Evolutionary conservation across 1,139 yeast species (phyloP).

Genomic region (Hyphopichia burtonii): DNA sequence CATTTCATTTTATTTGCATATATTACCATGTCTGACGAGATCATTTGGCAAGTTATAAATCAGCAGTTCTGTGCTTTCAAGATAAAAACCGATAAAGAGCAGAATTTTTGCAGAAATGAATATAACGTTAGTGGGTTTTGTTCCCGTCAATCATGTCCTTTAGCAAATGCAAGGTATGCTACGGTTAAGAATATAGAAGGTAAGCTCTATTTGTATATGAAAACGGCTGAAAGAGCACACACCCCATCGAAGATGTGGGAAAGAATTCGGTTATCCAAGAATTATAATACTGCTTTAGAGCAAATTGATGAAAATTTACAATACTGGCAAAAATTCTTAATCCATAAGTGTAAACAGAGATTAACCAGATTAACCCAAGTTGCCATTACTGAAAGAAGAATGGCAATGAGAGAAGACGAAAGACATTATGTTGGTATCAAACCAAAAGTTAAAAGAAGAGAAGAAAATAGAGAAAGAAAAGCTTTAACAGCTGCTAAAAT

Average conservation of each 20-base stretch:
- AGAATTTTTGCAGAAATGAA: slow-evolving; percentile 83
- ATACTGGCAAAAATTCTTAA: slow-evolving; percentile 90
- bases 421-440: slow-evolving; percentile 90
- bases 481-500: slow-evolving; percentile 96
- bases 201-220: slow-evolving; percentile 85
- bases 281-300: slow-evolving; percentile 79
- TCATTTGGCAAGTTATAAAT: slow-evolving; percentile 89
- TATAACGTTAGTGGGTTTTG: slow-evolving; percentile 91
- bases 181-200: slow-evolving; percentile 91
- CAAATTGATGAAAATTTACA: slow-evolving; percentile 85
- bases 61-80: slow-evolving; percentile 89
- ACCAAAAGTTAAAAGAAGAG: slow-evolving; percentile 92
- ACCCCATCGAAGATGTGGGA: slow-evolving; percentile 95
- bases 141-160: slow-evolving; percentile 89
- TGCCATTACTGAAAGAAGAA: slow-evolving; percentile 91
- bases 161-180: slow-evolving; percentile 94
- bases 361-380: slow-evolving; percentile 93
- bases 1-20: neutral
- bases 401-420: slow-evolving; percentile 88
- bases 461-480: slow-evolving; percentile 90
- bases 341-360: slow-evolving; percentile 94
- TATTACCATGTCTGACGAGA: slow-evolving; percentile 49
- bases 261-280: slow-evolving; percentile 82
- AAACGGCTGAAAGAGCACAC: slow-evolving; percentile 96
- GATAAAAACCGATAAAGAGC: slow-evolving; percentile 74